phyloP scores from a whole-genome alignment of 352 stramenopile genomes.

The Globisporangium takayamanum region DNA sequence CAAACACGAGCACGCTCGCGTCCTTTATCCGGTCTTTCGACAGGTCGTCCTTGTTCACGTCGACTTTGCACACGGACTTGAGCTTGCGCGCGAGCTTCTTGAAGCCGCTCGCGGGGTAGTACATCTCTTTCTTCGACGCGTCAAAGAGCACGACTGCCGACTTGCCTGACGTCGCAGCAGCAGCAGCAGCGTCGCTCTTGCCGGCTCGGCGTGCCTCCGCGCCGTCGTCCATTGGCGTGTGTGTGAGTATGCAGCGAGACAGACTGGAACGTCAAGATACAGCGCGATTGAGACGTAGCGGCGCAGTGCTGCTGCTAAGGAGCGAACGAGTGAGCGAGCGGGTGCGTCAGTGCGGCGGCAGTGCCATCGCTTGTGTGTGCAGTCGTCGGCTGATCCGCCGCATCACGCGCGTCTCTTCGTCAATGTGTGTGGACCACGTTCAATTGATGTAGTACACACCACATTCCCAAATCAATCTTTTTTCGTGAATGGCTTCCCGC shows the following conservation, averaged over 20 bases:
- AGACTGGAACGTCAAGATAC: background rate
- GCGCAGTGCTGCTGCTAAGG: background rate
- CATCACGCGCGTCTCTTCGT: background rate
- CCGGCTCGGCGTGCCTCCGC: background rate
- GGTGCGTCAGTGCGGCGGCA: too few species aligned
- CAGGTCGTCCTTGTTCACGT: slow-evolving; percentile 94
- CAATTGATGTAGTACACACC: too few species aligned
- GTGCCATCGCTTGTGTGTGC: too few species aligned
- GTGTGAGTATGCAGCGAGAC: background rate
- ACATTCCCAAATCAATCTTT: background rate
- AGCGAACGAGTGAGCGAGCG: too few species aligned
- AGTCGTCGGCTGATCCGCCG: too few species aligned
- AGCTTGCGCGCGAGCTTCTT: slow-evolving; percentile 93
- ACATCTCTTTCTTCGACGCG: slow-evolving; percentile 91
- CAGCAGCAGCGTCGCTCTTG: background rate
- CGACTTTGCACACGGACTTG: slow-evolving; percentile 84
- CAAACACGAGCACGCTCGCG: slow-evolving; percentile 87
- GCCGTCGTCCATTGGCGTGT: slow-evolving; percentile 14
- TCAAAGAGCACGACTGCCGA: slow-evolving; percentile 79
- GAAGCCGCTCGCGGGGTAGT: slow-evolving; percentile 87
- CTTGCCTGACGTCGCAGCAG: slow-evolving; percentile 9
- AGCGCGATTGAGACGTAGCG: background rate
- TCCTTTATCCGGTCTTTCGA: slow-evolving; percentile 84
- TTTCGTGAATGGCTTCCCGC: background rate
- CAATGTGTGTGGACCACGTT: too few species aligned